These are phyloP conservation scores for Teratosphaeria destructans DNA, from an alignment of 2,329 filamentous ascomycete species.

Conservation along the genomic window DNA sequence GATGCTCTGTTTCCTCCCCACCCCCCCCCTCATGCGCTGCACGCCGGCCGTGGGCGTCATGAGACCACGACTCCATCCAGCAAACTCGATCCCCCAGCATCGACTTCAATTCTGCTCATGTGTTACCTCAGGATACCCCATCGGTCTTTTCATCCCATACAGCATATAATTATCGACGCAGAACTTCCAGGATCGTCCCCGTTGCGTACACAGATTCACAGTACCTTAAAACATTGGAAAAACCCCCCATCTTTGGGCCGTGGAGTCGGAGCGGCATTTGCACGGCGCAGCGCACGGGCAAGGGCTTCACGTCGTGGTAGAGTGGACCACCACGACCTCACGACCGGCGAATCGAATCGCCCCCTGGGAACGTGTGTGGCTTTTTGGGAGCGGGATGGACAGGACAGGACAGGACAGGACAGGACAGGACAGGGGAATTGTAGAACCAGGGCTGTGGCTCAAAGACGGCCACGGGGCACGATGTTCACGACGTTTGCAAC, in stretches of 20 bases:
- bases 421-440: background rate
- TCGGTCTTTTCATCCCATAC: background rate
- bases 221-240: background rate
- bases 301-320: background rate
- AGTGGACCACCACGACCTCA: background rate
- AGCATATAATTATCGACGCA: background rate
- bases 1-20: background rate
- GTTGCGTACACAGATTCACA: background rate
- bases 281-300: background rate
- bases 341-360: background rate
- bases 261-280: slow-evolving; percentile 2
- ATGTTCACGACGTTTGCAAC: background rate
- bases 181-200: background rate
- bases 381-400: background rate
- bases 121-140: background rate
- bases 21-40: background rate
- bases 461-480: background rate
- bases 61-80: background rate
- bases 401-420: background rate
- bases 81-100: background rate
- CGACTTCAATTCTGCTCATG: background rate
- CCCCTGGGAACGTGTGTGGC: background rate
- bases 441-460: background rate
- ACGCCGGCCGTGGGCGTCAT: background rate
- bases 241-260: background rate